Percentiles rank a stretch among this genome's conserved stretches.
Evolutionary conservation across 169 alveolate genomes (phyloP).

Genomic region (Plasmodium malariae): DNA sequence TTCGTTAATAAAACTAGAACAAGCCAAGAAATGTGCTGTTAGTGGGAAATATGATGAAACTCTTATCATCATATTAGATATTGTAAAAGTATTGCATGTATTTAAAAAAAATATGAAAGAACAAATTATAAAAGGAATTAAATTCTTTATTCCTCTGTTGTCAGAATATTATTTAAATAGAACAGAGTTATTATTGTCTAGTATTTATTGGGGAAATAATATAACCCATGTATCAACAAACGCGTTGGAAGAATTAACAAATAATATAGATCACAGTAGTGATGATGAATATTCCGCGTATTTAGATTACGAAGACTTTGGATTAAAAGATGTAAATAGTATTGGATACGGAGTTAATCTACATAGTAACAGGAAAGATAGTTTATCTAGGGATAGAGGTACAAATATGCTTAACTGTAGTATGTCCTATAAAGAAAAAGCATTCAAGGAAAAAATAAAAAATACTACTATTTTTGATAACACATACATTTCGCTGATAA

Average conservation of each 20-base stretch:
- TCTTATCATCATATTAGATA: conserved; percentile 32
- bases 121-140: conserved; percentile 34
- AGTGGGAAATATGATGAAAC: conserved; percentile 56
- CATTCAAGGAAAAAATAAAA: conserved; percentile 21
- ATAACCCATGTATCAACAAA: conserved; percentile 40
- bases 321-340: too few species aligned
- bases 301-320: too few species aligned
- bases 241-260: conserved; percentile 31
- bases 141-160: conserved; percentile 43
- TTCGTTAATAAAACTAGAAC: conserved; percentile 28
- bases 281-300: conserved; percentile 19
- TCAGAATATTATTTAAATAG: conserved; percentile 46
- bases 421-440: too few species aligned
- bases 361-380: too few species aligned
- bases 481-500: conserved; percentile 40
- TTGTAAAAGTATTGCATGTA: conserved; percentile 20
- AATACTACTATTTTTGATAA: conserved; percentile 22
- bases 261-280: conserved; percentile 5
- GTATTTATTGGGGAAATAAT: conserved; percentile 67
- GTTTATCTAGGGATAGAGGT: too few species aligned
- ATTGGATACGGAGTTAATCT: too few species aligned
- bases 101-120: conserved; percentile 58
- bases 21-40: conserved; percentile 66
- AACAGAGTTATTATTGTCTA: conserved; percentile 32
- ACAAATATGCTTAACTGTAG: too few species aligned